A percentile compares a stretch with the other conserved stretches of the same genome.
These are phyloP conservation scores for Paramecium biaurelia DNA, from an alignment of 73 alveolate species.

Conservation along the genomic window DNA sequence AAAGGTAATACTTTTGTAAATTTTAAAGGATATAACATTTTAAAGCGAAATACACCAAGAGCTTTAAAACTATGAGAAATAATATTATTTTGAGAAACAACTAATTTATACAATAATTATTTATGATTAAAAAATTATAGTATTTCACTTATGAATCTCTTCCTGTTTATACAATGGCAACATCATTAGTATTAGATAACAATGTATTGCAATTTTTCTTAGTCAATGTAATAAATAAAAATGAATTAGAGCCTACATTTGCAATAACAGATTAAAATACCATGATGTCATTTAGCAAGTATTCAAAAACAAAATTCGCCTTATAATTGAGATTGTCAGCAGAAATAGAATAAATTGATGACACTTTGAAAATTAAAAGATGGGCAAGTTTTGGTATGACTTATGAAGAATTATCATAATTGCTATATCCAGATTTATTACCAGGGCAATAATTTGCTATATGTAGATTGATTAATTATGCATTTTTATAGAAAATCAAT, in stretches of 20 bases:
- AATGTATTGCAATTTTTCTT: background rate
- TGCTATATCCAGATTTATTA: background rate
- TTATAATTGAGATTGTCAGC: background rate
- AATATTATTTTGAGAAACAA: no score
- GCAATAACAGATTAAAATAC: background rate
- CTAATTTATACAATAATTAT: background rate
- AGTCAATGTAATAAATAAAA: background rate
- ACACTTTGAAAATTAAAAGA: background rate
- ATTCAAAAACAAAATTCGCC: background rate
- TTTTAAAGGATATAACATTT: no score
- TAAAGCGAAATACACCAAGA: no score
- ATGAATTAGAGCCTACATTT: slow-evolving; percentile 1
- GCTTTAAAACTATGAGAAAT: no score
- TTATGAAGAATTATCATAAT: background rate
- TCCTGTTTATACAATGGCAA: background rate
- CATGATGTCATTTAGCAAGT: background rate
- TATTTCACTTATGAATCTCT: slow-evolving; percentile 8
- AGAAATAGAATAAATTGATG: background rate
- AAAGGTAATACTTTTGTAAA: no score
- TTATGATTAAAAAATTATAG: background rate
- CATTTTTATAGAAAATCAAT: background rate
- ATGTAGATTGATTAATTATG: background rate
- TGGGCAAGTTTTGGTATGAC: background rate
- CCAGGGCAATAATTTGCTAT: background rate
- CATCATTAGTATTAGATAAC: background rate